A percentile compares a stretch with the other conserved stretches of the same genome.
Conservation (phyloP, 257 asterid genomes). For the Jaltomata sinuosa region DNA sequence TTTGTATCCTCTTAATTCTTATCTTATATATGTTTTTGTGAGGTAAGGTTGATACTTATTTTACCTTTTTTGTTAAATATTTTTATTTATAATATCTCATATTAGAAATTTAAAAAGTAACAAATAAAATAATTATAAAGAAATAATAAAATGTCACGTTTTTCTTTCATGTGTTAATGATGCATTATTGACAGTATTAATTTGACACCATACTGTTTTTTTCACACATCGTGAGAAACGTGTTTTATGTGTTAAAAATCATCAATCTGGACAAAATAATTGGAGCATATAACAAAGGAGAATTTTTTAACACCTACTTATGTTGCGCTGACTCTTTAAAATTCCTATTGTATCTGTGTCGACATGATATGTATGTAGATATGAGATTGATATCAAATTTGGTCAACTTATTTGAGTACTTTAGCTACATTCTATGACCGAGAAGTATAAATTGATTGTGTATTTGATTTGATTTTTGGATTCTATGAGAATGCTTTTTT, state of each 20-base stretch:
- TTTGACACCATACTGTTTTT: background rate
- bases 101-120: background rate
- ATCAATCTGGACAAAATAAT: background rate
- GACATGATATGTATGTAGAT: no score
- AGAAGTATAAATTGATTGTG: no score
- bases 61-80: background rate
- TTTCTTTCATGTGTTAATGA: background rate
- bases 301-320: no score
- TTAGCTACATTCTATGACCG: no score
- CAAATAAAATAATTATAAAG: background rate
- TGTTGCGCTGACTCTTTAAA: no score
- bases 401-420: no score
- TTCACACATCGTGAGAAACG: background rate
- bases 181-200: background rate
- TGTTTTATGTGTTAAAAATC: background rate
- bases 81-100: background rate
- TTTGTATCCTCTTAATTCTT: background rate
- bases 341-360: no score
- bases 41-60: background rate
- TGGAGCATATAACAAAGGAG: background rate
- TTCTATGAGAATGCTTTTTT: no score
- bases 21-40: background rate
- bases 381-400: no score
- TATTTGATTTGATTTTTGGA: no score
- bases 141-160: background rate